Evolutionary conservation across 2,329 filamentous ascomycete genomes (phyloP).

Genomic region (Penicillium occitanis): DNA sequence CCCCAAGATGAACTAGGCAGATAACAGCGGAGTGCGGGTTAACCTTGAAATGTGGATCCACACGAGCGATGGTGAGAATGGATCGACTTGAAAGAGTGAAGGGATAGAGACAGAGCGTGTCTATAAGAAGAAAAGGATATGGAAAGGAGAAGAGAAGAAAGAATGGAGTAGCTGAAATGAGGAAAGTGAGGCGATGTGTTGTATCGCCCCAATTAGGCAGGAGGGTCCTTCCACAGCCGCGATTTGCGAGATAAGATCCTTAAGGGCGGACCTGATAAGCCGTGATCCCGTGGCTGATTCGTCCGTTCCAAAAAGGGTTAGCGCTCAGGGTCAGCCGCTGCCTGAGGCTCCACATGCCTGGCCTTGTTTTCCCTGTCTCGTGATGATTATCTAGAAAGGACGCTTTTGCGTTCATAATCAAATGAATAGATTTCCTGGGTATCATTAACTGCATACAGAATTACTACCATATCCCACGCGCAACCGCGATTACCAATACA

Average conservation of each 20-base stretch:
- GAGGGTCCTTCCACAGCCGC: slow-evolving; percentile 4
- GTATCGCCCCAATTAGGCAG: slow-evolving; percentile 4
- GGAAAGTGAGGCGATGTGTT: slow-evolving; percentile 2
- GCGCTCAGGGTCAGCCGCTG: neutral
- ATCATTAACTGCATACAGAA: slow-evolving; percentile 2
- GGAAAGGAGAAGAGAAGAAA: neutral
- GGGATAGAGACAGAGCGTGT: neutral
- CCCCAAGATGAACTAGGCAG: slow-evolving; percentile 2
- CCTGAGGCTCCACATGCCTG: neutral
- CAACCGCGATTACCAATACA: neutral
- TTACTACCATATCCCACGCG: neutral
- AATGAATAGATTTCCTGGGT: neutral
- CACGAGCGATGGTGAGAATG: neutral
- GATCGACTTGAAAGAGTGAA: neutral
- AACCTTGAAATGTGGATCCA: slow-evolving; percentile 8
- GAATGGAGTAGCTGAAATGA: neutral
- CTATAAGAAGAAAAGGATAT: neutral
- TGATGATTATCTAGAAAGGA: neutral
- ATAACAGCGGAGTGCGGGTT: slow-evolving; percentile 12
- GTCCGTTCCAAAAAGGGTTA: neutral
- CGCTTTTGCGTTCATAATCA: neutral
- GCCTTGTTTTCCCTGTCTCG: neutral
- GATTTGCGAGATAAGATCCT: neutral
- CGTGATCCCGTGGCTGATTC: neutral
- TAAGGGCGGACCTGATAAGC: neutral